Conservation (phyloP, 2,329 filamentous ascomycete genomes). For the Nannizziopsis arthrosporioides region DNA sequence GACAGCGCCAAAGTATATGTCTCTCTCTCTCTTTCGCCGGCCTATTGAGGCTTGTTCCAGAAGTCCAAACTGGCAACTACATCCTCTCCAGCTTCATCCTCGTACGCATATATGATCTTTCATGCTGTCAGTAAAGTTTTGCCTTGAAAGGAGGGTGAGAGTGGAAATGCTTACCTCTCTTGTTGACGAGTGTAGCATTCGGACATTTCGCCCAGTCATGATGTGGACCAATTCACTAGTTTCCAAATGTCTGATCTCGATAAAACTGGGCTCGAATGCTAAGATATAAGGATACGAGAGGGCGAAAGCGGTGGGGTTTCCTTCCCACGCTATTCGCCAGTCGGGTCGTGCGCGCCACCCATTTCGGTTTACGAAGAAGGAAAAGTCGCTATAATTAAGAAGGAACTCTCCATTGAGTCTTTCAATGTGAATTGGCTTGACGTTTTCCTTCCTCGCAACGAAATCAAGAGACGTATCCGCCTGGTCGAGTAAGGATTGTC, state of each 20-base stretch:
- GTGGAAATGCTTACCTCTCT: slow-evolving; percentile 60
- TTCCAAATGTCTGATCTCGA: slow-evolving; percentile 92
- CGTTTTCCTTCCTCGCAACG: slow-evolving; percentile 82
- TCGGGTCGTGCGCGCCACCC: slow-evolving; percentile 92
- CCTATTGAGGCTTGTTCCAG: slow-evolving; percentile 53
- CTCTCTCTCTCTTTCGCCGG: slow-evolving; percentile 1
- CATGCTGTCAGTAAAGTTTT: slow-evolving; percentile 18
- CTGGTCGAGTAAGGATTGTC: slow-evolving; percentile 90
- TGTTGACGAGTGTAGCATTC: slow-evolving; percentile 94
- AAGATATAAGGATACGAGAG: slow-evolving; percentile 94
- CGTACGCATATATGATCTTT: slow-evolving; percentile 93
- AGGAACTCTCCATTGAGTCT: slow-evolving; percentile 93
- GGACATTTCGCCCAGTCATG: slow-evolving; percentile 88
- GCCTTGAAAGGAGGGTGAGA: not conserved
- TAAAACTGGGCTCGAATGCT: slow-evolving; percentile 94
- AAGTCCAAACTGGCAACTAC: slow-evolving; percentile 93
- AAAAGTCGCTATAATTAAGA: slow-evolving; percentile 96
- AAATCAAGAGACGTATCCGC: slow-evolving; percentile 97
- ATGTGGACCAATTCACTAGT: slow-evolving; percentile 85
- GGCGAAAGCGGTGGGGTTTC: slow-evolving; percentile 79
- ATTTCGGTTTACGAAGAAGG: slow-evolving; percentile 97
- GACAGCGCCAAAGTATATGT: not conserved
- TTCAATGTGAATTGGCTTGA: slow-evolving; percentile 93
- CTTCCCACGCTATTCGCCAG: slow-evolving; percentile 97
- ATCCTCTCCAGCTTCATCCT: slow-evolving; percentile 88